phyloP scores from a whole-genome alignment of 352 stramenopile genomes.

The Phytopythium aichiense region DNA sequence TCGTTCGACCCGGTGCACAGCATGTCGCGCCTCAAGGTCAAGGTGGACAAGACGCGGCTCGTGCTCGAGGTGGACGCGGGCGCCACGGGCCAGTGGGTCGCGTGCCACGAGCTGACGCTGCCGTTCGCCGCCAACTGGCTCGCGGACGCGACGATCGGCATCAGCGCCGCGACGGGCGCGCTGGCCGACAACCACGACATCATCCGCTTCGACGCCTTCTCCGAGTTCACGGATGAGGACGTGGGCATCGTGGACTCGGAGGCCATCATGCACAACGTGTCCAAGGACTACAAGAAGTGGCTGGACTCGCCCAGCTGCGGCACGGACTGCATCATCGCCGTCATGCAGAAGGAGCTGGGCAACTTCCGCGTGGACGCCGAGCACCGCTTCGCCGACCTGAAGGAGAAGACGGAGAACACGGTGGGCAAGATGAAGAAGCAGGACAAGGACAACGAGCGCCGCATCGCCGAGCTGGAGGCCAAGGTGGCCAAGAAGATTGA shows the following conservation, averaged over 20 bases:
- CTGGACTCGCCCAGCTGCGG: constrained; percentile 76
- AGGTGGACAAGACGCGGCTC: constrained; percentile 54
- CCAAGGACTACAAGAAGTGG: constrained; percentile 83
- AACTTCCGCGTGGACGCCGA: constrained; percentile 83
- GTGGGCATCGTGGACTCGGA: constrained; percentile 54
- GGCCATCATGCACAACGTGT: constrained; percentile 73
- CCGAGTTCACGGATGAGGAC: constrained; percentile 43
- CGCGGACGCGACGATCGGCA: constrained; percentile 49
- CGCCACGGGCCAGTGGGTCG: constrained; percentile 51
- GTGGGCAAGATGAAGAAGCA: constrained; percentile 72
- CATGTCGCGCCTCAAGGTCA: constrained; percentile 74
- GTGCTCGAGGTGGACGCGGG: constrained; percentile 67
- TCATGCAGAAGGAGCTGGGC: constrained; percentile 72
- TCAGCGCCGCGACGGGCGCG: constrained; percentile 71
- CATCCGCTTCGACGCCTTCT: constrained; percentile 70
- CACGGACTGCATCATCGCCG: constrained; percentile 67
- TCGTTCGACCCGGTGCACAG: constrained; percentile 80
- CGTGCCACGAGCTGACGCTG: constrained; percentile 60
- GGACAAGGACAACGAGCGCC: constrained; percentile 72
- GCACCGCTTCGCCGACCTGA: constrained; percentile 78
- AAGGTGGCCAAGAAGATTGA: constrained; percentile 64
- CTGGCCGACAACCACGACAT: constrained; percentile 87
- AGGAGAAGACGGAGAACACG: constrained; percentile 84
- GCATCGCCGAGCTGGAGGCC: constrained; percentile 65
- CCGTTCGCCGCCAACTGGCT: constrained; percentile 71